Evolutionary conservation across 768 basidiomycete genomes (phyloP), one percentile per base, ranked within the genome.

Genomic region (Clitopilus passeckerianus): DNA sequence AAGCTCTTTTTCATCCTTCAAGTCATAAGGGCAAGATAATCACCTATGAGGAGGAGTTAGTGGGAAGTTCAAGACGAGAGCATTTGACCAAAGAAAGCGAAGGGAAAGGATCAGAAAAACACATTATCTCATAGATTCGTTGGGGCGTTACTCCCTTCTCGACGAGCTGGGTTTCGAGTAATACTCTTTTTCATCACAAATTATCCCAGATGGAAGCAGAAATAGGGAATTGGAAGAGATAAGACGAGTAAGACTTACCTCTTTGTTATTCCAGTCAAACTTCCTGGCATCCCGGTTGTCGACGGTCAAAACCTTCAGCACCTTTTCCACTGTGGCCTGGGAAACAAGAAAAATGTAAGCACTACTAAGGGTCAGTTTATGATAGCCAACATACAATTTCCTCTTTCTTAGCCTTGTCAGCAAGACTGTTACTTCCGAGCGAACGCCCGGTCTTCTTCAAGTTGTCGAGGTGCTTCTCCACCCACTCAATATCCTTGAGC

Each of bases 401-500:
- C 75, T 98, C 95, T 77, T 97, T 97, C 80, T 79, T 93, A 18
- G 95, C 94, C 77, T 90, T 97, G 74, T 96, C 96, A 0, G 93
- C 95, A 65, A 99, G 77, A 69, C 86, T 89, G 53, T 70, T 82
- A 67, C 78, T 91, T 7, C 89, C 91, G 23, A 95, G 78, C 60
- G 84, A 75, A 46, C 93, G 83, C 16, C 86, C 85, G 35, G 75
- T 69, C 76, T 89, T 92, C 75, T 91, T 93, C 63, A 93, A 72
- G 50, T 72, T 75, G 0, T 95, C 95, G 34, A 98, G 72, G 44
- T 86, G 75, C 76, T 98, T 98, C 75, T 98, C 92, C 10, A 93
- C 89, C 97, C 97, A 99, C 69, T 99, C 97, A 63, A 95, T 95
- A 74, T 99, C 97, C 77, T 99, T 99, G 44, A 99, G 76, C 53